Evolutionary conservation across 2,329 filamentous ascomycete genomes (phyloP).

Genomic region (Claviceps spartinae): DNA sequence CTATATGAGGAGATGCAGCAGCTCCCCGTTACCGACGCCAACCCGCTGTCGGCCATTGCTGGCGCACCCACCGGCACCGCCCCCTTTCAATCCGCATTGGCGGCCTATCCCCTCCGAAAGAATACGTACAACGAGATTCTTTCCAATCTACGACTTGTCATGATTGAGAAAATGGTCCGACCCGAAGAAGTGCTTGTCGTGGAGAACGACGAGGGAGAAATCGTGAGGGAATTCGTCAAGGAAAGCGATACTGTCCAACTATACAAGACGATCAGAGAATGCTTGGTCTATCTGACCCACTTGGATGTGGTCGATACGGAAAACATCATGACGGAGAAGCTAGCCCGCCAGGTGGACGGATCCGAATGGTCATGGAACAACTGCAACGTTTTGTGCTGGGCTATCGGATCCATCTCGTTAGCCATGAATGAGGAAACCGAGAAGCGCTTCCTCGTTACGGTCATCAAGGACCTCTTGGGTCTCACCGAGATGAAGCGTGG

Average conservation of each 20-base stretch:
- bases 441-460: conserved; percentile 94
- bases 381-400: conserved; percentile 99
- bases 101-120: conserved; percentile 86
- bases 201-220: conserved; percentile 99
- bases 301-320: conserved; percentile 95
- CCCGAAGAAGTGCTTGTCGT: conserved; percentile 97
- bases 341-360: conserved; percentile 87
- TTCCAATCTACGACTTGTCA: conserved; percentile 86
- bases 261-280: conserved; percentile 97
- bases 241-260: conserved; percentile 98
- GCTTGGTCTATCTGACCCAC: conserved; percentile 92
- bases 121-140: conserved; percentile 95
- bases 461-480: conserved; percentile 94
- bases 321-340: conserved; percentile 98
- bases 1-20: conserved; percentile 98
- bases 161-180: conserved; percentile 99
- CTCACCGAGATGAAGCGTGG: conserved; percentile 98
- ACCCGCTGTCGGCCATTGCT: conserved; percentile 71
- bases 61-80: conserved; percentile 67
- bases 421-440: conserved; percentile 99
- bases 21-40: conserved; percentile 83
- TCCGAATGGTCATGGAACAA: conserved; percentile 99
- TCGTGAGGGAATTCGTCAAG: conserved; percentile 97
- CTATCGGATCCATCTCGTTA: conserved; percentile 93
- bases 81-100: conserved; percentile 69